Percentiles rank a stretch among this genome's conserved stretches.
Evolutionary conservation across 2,329 filamentous ascomycete species (phyloP).

Genomic region (Bimuria novae-zelandiae): DNA sequence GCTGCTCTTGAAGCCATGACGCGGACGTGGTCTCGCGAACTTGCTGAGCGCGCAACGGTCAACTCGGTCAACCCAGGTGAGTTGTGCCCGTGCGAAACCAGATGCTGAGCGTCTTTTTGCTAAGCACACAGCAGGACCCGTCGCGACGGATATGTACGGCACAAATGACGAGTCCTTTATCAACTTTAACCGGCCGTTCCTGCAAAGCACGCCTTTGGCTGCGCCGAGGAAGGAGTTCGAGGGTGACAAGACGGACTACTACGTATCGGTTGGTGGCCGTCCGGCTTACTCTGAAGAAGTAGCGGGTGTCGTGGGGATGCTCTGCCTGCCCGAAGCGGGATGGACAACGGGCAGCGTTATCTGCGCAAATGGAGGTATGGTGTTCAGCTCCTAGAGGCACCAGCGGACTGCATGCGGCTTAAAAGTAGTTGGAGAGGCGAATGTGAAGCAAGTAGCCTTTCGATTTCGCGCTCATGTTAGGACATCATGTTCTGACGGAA

Average conservation of each 20-base stretch:
- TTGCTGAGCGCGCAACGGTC: slow-evolving; percentile 65
- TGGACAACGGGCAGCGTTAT: slow-evolving; percentile 83
- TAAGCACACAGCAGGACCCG: no score
- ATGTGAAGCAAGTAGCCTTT: background rate
- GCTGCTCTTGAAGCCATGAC: slow-evolving; percentile 72
- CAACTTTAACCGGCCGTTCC: slow-evolving; percentile 62
- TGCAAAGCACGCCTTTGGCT: slow-evolving; percentile 68
- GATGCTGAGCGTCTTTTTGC: no score
- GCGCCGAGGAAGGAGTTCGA: slow-evolving; percentile 65
- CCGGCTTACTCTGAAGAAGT: slow-evolving; percentile 70
- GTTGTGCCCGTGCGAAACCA: no score
- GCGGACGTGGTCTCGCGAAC: slow-evolving; percentile 67
- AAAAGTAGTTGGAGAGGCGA: no score
- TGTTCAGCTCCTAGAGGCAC: slow-evolving; percentile 31
- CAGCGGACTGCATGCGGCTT: background rate
- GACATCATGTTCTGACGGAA: background rate
- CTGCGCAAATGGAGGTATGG: slow-evolving; percentile 79
- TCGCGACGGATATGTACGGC: slow-evolving; percentile 66
- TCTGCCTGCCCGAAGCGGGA: slow-evolving; percentile 70
- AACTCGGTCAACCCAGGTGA: slow-evolving; percentile 70
- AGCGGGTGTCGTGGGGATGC: slow-evolving; percentile 76
- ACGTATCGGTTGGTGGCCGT: slow-evolving; percentile 55
- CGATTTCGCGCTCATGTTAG: background rate
- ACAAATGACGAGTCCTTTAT: slow-evolving; percentile 62
- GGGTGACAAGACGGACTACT: slow-evolving; percentile 56